Percentiles rank a stretch among this genome's conserved stretches.
phyloP scores from a whole-genome alignment of 768 basidiomycete species.

The Ramaria sp. region DNA sequence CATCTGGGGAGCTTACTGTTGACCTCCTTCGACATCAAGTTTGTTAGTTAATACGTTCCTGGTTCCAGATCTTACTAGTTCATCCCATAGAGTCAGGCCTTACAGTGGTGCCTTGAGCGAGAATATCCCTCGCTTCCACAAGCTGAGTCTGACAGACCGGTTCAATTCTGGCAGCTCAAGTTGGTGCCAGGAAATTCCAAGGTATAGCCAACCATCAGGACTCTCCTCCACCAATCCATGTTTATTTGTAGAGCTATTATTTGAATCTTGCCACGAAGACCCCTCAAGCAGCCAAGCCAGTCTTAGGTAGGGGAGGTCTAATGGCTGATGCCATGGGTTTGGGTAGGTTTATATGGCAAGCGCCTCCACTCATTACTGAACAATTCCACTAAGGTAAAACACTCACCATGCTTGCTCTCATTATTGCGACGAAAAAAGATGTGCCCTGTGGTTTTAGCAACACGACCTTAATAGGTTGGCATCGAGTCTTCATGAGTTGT shows the following conservation, averaged over 20 bases:
- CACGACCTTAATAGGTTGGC: slow-evolving; percentile 68
- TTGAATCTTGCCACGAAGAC: slow-evolving; percentile 67
- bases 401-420: slow-evolving; percentile 73
- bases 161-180: slow-evolving; percentile 83
- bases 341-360: slow-evolving; percentile 23
- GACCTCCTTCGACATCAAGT: slow-evolving; percentile 82
- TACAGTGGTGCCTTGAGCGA: slow-evolving; percentile 75
- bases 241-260: neutral
- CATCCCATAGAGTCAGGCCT: slow-evolving; percentile 53
- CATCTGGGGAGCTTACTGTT: slow-evolving; percentile 53
- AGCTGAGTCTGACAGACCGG: slow-evolving; percentile 54
- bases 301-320: slow-evolving; percentile 74
- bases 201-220: slow-evolving; percentile 25
- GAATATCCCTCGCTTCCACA: slow-evolving; percentile 73
- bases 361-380: neutral
- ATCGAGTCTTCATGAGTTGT: neutral
- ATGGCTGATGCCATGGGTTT: slow-evolving; percentile 86
- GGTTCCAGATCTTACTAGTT: neutral
- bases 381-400: slow-evolving; percentile 58
- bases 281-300: slow-evolving; percentile 53
- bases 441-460: slow-evolving; percentile 43
- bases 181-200: slow-evolving; percentile 27
- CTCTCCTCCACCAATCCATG: neutral
- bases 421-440: slow-evolving; percentile 68
- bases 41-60: neutral